phyloP scores from a whole-genome alignment of 257 asterid genomes.

The Gardenia jasminoides region DNA sequence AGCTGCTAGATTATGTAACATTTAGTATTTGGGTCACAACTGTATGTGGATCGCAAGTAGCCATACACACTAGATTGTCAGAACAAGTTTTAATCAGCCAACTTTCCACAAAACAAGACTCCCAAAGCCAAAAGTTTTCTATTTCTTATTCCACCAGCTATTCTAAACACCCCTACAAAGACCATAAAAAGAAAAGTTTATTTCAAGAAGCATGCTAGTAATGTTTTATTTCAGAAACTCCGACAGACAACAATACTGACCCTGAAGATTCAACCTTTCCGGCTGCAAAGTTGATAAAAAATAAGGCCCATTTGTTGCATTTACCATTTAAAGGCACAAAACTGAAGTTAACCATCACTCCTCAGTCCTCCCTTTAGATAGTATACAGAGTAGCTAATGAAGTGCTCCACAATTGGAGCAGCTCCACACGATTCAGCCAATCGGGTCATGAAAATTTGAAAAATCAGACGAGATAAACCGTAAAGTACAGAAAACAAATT shows the following conservation, averaged over 20 bases:
- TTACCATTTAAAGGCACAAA: not conserved
- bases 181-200: not conserved
- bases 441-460: not conserved
- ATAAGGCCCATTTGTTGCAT: not conserved
- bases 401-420: not conserved
- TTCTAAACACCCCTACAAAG: not conserved
- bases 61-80: not conserved
- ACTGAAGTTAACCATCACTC: not conserved
- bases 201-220: not conserved
- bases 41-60: not conserved
- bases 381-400: not conserved
- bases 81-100: not conserved
- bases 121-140: not conserved
- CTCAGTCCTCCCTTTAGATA: not conserved
- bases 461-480: not conserved
- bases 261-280: slow-evolving; percentile 1
- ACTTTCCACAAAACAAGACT: not conserved
- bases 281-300: not conserved
- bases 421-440: slow-evolving; percentile 5
- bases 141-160: not conserved
- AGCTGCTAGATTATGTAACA: not conserved
- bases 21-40: not conserved
- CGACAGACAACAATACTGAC: not conserved
- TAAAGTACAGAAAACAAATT: not conserved
- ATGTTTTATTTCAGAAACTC: not conserved